Conservation (phyloP, 164 flowering plant genomes). For the Pachysandra terminalis region DNA sequence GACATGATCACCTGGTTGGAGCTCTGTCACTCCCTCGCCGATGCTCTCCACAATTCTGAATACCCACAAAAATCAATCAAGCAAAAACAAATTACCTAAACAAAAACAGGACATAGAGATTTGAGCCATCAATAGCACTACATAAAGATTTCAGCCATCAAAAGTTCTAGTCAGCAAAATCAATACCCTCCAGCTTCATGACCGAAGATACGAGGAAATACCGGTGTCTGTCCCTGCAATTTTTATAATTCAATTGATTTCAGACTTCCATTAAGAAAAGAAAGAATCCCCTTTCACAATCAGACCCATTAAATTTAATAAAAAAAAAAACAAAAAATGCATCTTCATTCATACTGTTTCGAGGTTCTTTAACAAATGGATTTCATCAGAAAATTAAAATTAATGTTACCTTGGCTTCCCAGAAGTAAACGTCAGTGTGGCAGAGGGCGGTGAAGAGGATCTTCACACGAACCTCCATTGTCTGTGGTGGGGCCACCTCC, state of each 20-base stretch:
- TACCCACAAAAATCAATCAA: not conserved
- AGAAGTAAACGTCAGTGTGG: conserved; percentile 52
- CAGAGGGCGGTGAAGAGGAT: conserved; percentile 49
- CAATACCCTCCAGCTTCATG: conserved; percentile 59
- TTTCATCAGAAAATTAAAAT: not conserved
- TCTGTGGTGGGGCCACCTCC: conserved; percentile 50
- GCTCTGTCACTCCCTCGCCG: conserved; percentile 62
- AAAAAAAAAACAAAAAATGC: not conserved
- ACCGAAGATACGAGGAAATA: conserved; percentile 53
- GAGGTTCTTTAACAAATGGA: not conserved
- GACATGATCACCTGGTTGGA: conserved; percentile 61
- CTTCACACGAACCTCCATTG: conserved; percentile 40
- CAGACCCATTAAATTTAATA: too few relatives aligned
- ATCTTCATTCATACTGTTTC: too few relatives aligned
- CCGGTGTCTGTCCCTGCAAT: conserved; percentile 44
- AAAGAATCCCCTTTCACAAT: too few relatives aligned
- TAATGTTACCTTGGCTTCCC: conserved; percentile 52
- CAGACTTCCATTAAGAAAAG: not conserved
- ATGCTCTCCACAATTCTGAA: conserved; percentile 62
- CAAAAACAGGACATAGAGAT: not conserved
- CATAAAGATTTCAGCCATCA: not conserved
- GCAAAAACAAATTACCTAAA: not conserved
- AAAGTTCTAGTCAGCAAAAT: not conserved
- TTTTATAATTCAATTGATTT: not conserved
- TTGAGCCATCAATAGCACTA: not conserved